Conservation (phyloP, 2,329 filamentous ascomycete genomes). For the Dactylellina cionopaga region DNA sequence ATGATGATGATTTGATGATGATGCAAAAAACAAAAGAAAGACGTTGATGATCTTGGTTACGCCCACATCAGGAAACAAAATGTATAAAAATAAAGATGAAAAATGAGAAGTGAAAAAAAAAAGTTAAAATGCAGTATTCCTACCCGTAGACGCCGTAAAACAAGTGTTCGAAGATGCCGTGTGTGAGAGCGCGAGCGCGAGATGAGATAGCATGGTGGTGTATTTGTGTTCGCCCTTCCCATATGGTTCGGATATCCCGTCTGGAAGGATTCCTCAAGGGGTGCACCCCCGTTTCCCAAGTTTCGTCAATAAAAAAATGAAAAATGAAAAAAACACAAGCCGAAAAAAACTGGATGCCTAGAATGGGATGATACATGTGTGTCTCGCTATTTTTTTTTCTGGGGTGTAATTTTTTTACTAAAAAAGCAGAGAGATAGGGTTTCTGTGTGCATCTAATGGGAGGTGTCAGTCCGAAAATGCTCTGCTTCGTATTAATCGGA, state of each 20-base stretch:
- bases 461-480: slow-evolving; percentile 29
- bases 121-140: slow-evolving; percentile 19
- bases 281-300: slow-evolving; percentile 33
- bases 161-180: slow-evolving; percentile 27
- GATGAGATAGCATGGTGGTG: not conserved
- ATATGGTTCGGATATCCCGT: slow-evolving; percentile 32
- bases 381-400: slow-evolving; percentile 16
- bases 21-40: not conserved
- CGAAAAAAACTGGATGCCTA: slow-evolving; percentile 50
- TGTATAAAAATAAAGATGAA: not conserved
- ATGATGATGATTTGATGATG: slow-evolving; percentile 1
- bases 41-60: slow-evolving; percentile 6
- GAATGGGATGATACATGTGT: slow-evolving; percentile 38
- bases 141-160: slow-evolving; percentile 47
- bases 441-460: slow-evolving; percentile 16
- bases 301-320: slow-evolving; percentile 32
- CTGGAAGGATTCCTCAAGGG: slow-evolving; percentile 22
- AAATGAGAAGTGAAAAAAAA: slow-evolving; percentile 2
- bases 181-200: not conserved
- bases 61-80: slow-evolving; percentile 2
- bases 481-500: slow-evolving; percentile 17
- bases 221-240: slow-evolving; percentile 12
- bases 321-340: no score
- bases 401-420: no score
- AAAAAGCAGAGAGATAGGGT: slow-evolving; percentile 17